phyloP scores from a whole-genome alignment of 2,329 filamentous ascomycete species.

The Coniosporium tulheliwenetii region DNA sequence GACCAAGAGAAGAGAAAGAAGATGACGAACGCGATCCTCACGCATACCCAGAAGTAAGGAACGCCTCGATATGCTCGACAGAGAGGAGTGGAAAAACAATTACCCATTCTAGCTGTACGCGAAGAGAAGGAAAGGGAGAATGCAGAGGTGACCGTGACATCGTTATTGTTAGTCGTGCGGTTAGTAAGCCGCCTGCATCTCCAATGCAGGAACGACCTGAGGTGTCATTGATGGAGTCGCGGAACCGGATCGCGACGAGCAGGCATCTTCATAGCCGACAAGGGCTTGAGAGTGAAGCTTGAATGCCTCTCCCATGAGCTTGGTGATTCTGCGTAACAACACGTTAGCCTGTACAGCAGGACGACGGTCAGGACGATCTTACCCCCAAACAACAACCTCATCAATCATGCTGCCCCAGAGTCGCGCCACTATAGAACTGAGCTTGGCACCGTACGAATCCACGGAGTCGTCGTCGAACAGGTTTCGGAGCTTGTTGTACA shows the following conservation, averaged over 20 bases:
- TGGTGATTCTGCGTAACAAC: conserved; percentile 54
- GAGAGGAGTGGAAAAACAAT: neutral
- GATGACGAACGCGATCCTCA: too few relatives aligned
- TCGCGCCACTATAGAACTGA: conserved; percentile 89
- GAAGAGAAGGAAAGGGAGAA: neutral
- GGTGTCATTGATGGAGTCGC: conserved; percentile 24
- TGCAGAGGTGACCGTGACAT: neutral
- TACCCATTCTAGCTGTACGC: neutral
- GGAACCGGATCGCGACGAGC: conserved; percentile 29
- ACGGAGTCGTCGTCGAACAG: conserved; percentile 85
- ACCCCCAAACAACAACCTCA: conserved; percentile 98
- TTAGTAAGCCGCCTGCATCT: conserved; percentile 28
- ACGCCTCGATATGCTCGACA: neutral
- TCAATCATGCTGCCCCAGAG: conserved; percentile 98
- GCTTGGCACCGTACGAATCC: conserved; percentile 62
- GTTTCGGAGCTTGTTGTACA: conserved; percentile 85
- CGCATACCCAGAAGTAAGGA: too few relatives aligned
- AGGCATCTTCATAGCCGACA: conserved; percentile 80
- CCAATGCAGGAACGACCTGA: conserved; percentile 22
- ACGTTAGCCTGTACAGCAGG: conserved; percentile 19
- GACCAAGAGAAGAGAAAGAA: too few relatives aligned
- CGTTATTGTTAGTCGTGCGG: neutral
- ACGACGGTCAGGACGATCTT: conserved; percentile 33
- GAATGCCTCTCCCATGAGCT: conserved; percentile 96
- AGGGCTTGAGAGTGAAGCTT: conserved; percentile 91